Percentiles rank a stretch among this genome's conserved stretches.
Evolutionary conservation across 805 yeast genomes (phyloP).

Genomic region (Candida andamanensis): DNA sequence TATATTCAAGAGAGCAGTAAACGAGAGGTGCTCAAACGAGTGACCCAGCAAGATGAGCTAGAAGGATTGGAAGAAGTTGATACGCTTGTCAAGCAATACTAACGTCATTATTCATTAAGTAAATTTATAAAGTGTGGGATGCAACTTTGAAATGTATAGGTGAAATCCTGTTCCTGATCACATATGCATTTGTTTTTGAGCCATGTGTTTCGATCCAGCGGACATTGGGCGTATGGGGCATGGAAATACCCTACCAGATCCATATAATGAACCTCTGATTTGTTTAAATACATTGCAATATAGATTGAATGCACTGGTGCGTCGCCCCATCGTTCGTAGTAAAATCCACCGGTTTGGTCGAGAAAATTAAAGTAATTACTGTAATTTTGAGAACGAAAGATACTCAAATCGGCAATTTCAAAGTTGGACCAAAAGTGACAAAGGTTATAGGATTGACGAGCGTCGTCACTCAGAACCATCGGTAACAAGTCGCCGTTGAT

Average conservation of each 20-base stretch:
- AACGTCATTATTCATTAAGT: not conserved
- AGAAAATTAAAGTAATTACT: slow-evolving; percentile 55
- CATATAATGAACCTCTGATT: slow-evolving; percentile 60
- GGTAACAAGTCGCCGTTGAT: slow-evolving; percentile 21
- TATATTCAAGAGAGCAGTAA: slow-evolving; percentile 78
- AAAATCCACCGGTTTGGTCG: slow-evolving; percentile 72
- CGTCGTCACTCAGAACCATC: slow-evolving; percentile 13
- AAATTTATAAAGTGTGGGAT: slow-evolving; percentile 14
- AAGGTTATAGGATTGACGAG: slow-evolving; percentile 52
- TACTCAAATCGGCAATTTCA: slow-evolving; percentile 67
- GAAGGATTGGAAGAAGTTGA: slow-evolving; percentile 70
- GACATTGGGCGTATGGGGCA: slow-evolving; percentile 62
- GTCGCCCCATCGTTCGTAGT: slow-evolving; percentile 90
- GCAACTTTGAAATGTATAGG: slow-evolving; percentile 17
- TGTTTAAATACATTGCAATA: slow-evolving; percentile 55
- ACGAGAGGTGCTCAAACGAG: slow-evolving; percentile 69
- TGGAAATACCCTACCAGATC: slow-evolving; percentile 74
- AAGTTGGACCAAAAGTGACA: slow-evolving; percentile 86
- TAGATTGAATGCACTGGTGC: slow-evolving; percentile 88
- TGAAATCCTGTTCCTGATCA: slow-evolving; percentile 33
- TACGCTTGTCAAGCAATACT: slow-evolving; percentile 24
- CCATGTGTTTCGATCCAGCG: slow-evolving; percentile 29
- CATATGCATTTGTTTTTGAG: slow-evolving; percentile 30
- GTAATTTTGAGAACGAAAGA: slow-evolving; percentile 58
- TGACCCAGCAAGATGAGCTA: slow-evolving; percentile 80